phyloP scores from a whole-genome alignment of 2,329 filamentous ascomycete genomes.

The Fusarium nodosum region DNA sequence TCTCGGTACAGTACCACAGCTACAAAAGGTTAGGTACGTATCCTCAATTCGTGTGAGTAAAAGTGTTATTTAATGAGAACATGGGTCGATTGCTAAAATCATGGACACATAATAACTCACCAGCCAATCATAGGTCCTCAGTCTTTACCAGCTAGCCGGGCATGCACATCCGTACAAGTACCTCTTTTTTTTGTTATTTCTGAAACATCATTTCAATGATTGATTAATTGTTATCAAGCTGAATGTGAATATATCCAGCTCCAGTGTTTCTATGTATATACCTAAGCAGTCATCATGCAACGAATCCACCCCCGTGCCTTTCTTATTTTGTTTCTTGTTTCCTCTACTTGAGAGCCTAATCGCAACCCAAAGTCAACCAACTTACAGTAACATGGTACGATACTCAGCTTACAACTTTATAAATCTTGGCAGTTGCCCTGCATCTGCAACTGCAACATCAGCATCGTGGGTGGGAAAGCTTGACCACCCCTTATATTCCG shows the following conservation, averaged over 20 bases:
- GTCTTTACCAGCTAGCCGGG: neutral
- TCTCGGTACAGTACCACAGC: neutral
- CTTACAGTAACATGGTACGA: neutral
- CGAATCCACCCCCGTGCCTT: neutral
- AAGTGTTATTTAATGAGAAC: constrained; percentile 45
- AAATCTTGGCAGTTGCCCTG: constrained; percentile 29
- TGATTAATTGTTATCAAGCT: constrained; percentile 4
- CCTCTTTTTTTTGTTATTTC: neutral
- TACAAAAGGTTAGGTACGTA: constrained; percentile 16
- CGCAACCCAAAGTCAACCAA: neutral
- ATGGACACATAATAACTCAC: constrained; percentile 27
- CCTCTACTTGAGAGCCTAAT: constrained; percentile 5
- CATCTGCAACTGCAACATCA: constrained; percentile 20
- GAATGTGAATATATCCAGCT: neutral
- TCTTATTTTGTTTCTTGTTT: neutral
- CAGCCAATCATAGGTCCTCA: constrained; percentile 13
- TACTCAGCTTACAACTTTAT: constrained; percentile 15
- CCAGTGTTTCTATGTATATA: neutral
- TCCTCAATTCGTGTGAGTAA: constrained; percentile 41
- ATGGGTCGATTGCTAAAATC: constrained; percentile 38
- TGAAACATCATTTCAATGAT: constrained; percentile 3
- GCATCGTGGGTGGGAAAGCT: constrained; percentile 16
- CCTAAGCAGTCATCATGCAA: neutral
- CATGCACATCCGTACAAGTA: constrained; percentile 6
- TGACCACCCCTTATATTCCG: constrained; percentile 26